A percentile compares a stretch with the other conserved stretches of the same genome.
phyloP scores from a whole-genome alignment of 2,329 filamentous ascomycete species.

The Rutstroemia sp. region DNA sequence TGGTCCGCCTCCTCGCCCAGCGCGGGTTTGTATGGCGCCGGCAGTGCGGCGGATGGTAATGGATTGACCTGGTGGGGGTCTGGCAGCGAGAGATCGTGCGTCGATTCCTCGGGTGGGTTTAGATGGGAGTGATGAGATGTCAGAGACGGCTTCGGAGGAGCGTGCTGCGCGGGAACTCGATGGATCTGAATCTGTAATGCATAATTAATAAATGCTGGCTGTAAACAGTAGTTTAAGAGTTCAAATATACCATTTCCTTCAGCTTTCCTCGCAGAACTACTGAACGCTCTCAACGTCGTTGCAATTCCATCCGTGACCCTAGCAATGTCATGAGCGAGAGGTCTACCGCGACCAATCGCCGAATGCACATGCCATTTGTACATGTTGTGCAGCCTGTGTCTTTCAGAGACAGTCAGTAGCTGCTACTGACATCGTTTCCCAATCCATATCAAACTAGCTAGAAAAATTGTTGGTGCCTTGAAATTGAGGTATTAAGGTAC shows the following conservation, averaged over 20 bases:
- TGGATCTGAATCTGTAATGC: not conserved
- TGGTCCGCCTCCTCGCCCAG: not conserved
- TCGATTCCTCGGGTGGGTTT: constrained; percentile 25
- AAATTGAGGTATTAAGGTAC: not conserved
- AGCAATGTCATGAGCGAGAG: constrained; percentile 21
- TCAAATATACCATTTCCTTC: constrained; percentile 13
- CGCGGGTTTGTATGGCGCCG: constrained; percentile 8
- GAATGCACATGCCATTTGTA: constrained; percentile 31
- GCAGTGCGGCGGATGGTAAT: constrained; percentile 14
- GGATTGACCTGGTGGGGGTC: constrained; percentile 14
- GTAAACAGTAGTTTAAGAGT: not conserved
- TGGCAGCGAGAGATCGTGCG: constrained; percentile 28
- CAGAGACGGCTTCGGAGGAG: constrained; percentile 20
- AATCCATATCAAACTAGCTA: not conserved
- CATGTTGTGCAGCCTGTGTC: constrained; percentile 21
- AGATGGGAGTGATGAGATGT: constrained; percentile 23
- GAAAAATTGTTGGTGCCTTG: not conserved
- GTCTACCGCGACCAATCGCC: constrained; percentile 26
- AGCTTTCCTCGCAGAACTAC: constrained; percentile 20
- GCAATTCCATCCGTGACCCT: constrained; percentile 28
- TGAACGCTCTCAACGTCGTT: constrained; percentile 28
- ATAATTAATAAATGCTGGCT: not conserved
- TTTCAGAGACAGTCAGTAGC: not conserved
- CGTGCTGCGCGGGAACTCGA: constrained; percentile 12
- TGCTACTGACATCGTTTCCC: not conserved